phyloP scores from a whole-genome alignment of 2,329 filamentous ascomycete genomes.

The Trichoderma afroharzianum region DNA sequence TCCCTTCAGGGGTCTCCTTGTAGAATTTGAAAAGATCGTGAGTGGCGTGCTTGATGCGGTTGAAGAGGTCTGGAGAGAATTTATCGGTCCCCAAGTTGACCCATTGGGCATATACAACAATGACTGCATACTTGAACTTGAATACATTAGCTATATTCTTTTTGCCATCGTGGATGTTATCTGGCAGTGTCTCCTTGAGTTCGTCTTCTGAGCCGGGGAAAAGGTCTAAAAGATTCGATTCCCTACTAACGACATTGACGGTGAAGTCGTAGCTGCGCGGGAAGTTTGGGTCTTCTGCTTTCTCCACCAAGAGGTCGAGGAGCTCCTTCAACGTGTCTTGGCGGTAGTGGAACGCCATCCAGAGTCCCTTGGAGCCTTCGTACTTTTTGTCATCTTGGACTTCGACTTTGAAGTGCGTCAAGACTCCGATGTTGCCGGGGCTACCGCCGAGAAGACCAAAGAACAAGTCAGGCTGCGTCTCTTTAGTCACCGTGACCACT shows the following conservation, averaged over 20 bases:
- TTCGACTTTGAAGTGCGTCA: neutral
- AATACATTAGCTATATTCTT: neutral
- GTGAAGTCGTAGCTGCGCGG: constrained; percentile 2
- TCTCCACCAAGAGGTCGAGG: constrained; percentile 6
- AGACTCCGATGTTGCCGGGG: neutral
- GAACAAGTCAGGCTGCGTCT: neutral
- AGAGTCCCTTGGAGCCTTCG: neutral
- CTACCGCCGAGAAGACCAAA: neutral
- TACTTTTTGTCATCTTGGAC: constrained; percentile 2
- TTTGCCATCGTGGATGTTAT: constrained; percentile 1
- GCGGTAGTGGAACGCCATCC: neutral
- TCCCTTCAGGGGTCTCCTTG: neutral
- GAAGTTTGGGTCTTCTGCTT: neutral
- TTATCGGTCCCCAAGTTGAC: neutral
- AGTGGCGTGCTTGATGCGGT: neutral
- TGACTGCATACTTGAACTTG: neutral
- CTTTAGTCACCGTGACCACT: neutral
- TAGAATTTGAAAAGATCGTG: neutral
- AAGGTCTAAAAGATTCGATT: neutral
- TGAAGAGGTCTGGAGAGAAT: neutral
- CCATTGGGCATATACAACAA: neutral
- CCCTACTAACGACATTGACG: neutral
- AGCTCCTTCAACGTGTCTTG: neutral
- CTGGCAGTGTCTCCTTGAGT: neutral
- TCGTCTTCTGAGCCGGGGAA: neutral